Evolutionary conservation across 805 yeast genomes (phyloP).

Genomic region (Metschnikowia reukaufii): DNA sequence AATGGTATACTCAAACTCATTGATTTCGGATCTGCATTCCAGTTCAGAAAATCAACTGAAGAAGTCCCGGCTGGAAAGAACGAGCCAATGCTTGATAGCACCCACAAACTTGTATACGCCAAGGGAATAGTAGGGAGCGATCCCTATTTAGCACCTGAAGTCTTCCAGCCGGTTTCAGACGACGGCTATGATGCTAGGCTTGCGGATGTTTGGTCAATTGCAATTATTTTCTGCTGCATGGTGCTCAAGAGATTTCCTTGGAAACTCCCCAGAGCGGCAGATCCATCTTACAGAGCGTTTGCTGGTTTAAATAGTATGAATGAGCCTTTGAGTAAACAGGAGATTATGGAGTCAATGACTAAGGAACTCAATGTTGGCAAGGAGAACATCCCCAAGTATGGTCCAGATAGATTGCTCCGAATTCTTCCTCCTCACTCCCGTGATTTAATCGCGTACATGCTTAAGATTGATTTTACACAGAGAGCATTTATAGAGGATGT

Average conservation of each 20-base stretch:
- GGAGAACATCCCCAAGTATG: slow-evolving; percentile 30
- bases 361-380: slow-evolving; percentile 15
- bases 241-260: slow-evolving; percentile 86
- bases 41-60: slow-evolving; percentile 52
- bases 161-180: slow-evolving; percentile 43
- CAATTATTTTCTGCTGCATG: slow-evolving; percentile 91
- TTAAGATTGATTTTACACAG: slow-evolving; percentile 54
- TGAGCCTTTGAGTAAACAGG: slow-evolving; percentile 15
- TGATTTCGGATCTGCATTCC: slow-evolving; percentile 92
- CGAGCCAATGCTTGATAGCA: slow-evolving; percentile 8
- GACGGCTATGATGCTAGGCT: slow-evolving; percentile 78
- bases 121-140: slow-evolving; percentile 93
- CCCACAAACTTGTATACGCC: slow-evolving; percentile 56
- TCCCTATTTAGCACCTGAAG: slow-evolving; percentile 95
- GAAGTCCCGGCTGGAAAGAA: slow-evolving; percentile 36
- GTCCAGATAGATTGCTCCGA: slow-evolving; percentile 72
- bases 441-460: slow-evolving; percentile 61
- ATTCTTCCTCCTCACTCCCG: slow-evolving; percentile 70
- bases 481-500: slow-evolving; percentile 63
- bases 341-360: slow-evolving; percentile 13
- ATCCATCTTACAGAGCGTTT: slow-evolving; percentile 73
- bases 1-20: slow-evolving; percentile 80
- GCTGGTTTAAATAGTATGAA: slow-evolving; percentile 18
- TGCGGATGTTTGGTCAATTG: slow-evolving; percentile 92
- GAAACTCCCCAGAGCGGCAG: slow-evolving; percentile 83